Evolutionary conservation across 2,329 filamentous ascomycete genomes (phyloP), one percentile per base, ranked within the genome.

Genomic region (Exophiala lecanii-corni): DNA sequence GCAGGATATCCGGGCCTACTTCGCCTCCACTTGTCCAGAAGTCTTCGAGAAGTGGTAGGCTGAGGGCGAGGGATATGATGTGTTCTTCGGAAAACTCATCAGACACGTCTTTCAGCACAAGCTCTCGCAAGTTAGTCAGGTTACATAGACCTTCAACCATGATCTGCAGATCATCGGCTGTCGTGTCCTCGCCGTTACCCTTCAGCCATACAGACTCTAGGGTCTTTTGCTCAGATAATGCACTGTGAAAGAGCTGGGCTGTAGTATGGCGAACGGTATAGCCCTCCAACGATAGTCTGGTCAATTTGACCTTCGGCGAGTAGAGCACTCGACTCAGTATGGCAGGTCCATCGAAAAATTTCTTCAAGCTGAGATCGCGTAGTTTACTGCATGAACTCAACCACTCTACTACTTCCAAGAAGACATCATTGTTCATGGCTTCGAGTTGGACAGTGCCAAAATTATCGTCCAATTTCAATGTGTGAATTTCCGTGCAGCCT

Each of bases 331-430:
- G 50, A 9, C 56, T 55, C 13, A 65, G 50, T 2, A 66, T 44
- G 23, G 43, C 63, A 3, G 75, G 65, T 2, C 73, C 75, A 25
- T 73, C 73, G 2, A 71, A 59, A 31, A 83, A 67, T 20, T 67
- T 67, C 26, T 61, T 65, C 36, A 84, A 63, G 12, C 63, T 66
- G 15, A 84, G 63, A 16, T 68, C 66, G 15, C 63, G 62, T 5
- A 84, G 66, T 3, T 61, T 60, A 13, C 64, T 62, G 56, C 79
- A 81, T n/a, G 66, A 65, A 15, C 67, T 62, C 10, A 82, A 60
- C 78, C 78, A 82, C 3, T 65, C 63, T 30, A 74, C 62, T 18
- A 76, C 67, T 44, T 73, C 70, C 1, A 70, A 56, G 44, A 74
- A 75, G 5, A 71, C 66, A 45, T 76, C 74, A 39, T 76, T 69